Base-by-base conservation (phyloP, 768 basidiomycete genomes). In the Mycena albidolilacea region DNA sequence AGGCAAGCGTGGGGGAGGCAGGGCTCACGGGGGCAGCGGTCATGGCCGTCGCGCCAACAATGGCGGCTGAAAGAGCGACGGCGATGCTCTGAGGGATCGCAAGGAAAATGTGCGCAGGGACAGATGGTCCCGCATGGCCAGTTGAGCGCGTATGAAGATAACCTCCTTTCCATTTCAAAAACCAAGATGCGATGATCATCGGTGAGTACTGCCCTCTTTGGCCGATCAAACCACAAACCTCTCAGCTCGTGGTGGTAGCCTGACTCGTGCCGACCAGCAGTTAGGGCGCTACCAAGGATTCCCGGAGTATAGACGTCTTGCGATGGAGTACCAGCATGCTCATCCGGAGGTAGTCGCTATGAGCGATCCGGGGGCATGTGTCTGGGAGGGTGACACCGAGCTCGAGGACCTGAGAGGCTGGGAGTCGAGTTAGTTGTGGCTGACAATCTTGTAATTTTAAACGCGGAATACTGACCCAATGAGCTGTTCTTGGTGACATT, bases 291-390 rank as follows among this genome's bases (percentile, higher is more conserved):
- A 48, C 46, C 46, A 48, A 19, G 46, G 46, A 14, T 48, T 48
- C 46, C 46, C 46, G 46, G 15, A 17, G 15, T 48, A 48, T 17
- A 48, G 46, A 48, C 46, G 46, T 15, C 12, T 17, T 17, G 46
- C 46, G 15, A 48, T 48, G 46, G 46, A 48, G 15, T 48, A 48
- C 46, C 46, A 7, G 46, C 46, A 7, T 48, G 46, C 46, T 15
- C 46, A 48, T 48, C 46, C 46, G 46, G 46, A 48, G 46, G 46
- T 48, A 48, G 46, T 48, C 46, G 46, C 46, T 48, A 48, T 48
- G 46, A 48, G 46, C 46, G 46, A 48, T 17, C 46, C 46, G 46
- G 46, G 12, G 46, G 46, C 46, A 15, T 48, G 46, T 19, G 46
- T 48, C 46, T 48, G 46, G 46, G 46, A 48, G 15, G 46, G 46